Evolutionary conservation across 2,329 filamentous ascomycete genomes (phyloP), one percentile per base, ranked within the genome.

Genomic region (Verticillium albo-atrum): DNA sequence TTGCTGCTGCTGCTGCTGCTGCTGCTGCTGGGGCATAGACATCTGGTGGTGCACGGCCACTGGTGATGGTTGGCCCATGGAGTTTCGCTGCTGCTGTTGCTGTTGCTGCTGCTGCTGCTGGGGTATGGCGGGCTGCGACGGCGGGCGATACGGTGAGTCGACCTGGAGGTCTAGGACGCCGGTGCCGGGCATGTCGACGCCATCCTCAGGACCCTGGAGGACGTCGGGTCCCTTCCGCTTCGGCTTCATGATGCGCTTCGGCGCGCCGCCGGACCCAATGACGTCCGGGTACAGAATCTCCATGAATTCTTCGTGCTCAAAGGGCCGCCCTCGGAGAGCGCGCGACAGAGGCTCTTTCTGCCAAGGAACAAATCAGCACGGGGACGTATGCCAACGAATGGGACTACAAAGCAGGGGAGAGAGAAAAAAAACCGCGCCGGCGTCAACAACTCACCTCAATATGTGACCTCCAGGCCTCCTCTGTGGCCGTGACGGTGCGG

Each of bases 271-370:
- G 1, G 83, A 85, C 12, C 83, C 83, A 51, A 86, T 75, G 9
- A 86, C 83, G 59, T 86, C 83, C 30, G 82, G 82, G 61, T 85
- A 86, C 10, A 86, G 72, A 25, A 85, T 77, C 67, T 86, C 82
- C 79, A 85, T 84, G 68, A 76, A 86, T 37, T 84, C 79, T 67
- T 86, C 82, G 66, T 86, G 82, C 25, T 86, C 83, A 65, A 86
- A 86, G 1, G 83, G 79, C 15, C 83, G 76, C 32, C 82, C 82
- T 58, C 82, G 78, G 5, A 86, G 72, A 7, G 83, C 82, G 60
- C 82, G 79, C 2, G 83, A 85, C 25, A 85, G 73, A 1, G 83
- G 83, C 65, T 86, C 83, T 72, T 79, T 80, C 83, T 86, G 66
- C 9, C 12, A 25, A 26, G n/a, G 6, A 26, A 35, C 54, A 28